Base-by-base conservation (phyloP, 164 flowering plant genomes). In the Berberis vulgaris region DNA sequence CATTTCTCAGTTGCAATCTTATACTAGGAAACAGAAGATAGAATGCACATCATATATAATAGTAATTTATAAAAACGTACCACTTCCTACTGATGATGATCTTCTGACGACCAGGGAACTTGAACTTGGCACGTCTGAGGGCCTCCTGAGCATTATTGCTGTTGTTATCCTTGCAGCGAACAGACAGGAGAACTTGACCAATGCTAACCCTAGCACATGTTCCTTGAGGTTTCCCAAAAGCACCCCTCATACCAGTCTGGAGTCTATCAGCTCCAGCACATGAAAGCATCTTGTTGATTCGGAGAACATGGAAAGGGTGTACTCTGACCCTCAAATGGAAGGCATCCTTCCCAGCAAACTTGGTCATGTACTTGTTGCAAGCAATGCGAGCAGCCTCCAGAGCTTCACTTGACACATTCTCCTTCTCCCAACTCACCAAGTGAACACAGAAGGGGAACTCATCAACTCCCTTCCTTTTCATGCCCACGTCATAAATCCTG, bases 201-300 rank as follows among this genome's bases (percentile, higher is more conserved):
- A 84, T 82, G 67, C 73, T 67, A 5, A 84, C 88, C 56, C 88
- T 62, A 2, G 88, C 86, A 62, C 88, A 84, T 5, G 81, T 74
- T 5, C 84, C 88, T 53, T 69, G 83, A 1, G 88, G 84, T 68
- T 84, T 84, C 3, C 88, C 88, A 63, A 84, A 84, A 3, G 88
- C 88, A 69, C 88, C 88, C 39, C 86, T 69, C 88, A 84, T 84
- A 8, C 88, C 88, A 52, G 88, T 84, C 63, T 84, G 88, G 61
- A 84, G 86, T 73, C 88, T 78, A 80, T 82, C 86, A 71, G 88
- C 88, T 56, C 88, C 88, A 56, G 88, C 88, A 74, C 88, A 84
- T 1, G 88, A 84, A 59, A 84, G 83, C 88, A 84, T 84, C 73
- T 84, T 84, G 80, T 82, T 82, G 77, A 84, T 84, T 0, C 88